Evolutionary conservation across 1,284 basidiomycete species (phyloP).

Genomic region (Rhodotorula glutinis): DNA sequence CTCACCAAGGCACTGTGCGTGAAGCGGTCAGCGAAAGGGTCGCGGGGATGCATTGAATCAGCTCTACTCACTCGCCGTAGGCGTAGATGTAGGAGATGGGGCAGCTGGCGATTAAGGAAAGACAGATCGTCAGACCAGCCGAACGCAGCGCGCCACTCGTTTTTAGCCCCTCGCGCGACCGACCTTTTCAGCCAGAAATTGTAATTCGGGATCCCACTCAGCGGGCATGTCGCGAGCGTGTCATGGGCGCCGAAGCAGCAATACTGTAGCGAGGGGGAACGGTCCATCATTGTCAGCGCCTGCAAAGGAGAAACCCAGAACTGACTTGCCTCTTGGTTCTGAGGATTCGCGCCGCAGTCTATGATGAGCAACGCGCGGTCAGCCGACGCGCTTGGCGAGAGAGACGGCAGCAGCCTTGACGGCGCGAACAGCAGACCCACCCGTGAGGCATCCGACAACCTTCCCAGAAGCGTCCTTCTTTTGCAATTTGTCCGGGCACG

Average conservation of each 20-base stretch:
- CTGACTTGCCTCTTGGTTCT: not conserved
- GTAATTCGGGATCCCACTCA: not conserved
- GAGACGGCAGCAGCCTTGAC: too few species aligned
- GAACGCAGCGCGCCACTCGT: too few species aligned
- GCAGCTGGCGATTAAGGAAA: not conserved
- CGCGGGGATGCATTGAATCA: too few species aligned
- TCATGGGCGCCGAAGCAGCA: constrained; percentile 16
- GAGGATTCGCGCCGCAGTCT: not conserved
- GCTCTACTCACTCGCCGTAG: constrained; percentile 12
- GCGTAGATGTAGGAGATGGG: constrained; percentile 20
- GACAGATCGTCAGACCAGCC: too few species aligned
- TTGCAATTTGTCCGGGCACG: constrained; percentile 9
- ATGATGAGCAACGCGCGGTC: too few species aligned
- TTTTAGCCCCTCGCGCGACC: too few species aligned
- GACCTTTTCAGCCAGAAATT: constrained; percentile 6
- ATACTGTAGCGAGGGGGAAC: constrained; percentile 1
- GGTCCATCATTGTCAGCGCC: not conserved
- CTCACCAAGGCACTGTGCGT: not conserved
- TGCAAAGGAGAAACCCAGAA: accelerated
- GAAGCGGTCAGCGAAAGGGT: not conserved
- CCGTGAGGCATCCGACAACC: constrained; percentile 13
- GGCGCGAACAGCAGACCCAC: not conserved
- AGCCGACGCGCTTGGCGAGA: too few species aligned
- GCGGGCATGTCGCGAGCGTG: constrained; percentile 2
- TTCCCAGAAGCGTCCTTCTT: not conserved